A percentile compares a stretch with the other conserved stretches of the same genome.
Evolutionary conservation across 1,139 yeast genomes (phyloP).

Genomic region (Pichia sp.): DNA sequence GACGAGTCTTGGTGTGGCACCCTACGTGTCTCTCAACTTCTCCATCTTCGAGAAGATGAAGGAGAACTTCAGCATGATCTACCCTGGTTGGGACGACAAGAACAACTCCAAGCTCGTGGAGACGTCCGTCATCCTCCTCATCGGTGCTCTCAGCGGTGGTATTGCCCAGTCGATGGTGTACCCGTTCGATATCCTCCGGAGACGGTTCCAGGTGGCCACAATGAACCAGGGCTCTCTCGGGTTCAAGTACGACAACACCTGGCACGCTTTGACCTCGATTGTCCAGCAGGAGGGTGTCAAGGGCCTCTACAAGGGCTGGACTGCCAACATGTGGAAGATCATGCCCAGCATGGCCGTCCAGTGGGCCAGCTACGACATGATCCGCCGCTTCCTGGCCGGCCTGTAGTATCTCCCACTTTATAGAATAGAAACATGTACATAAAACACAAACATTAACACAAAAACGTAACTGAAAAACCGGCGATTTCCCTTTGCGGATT

Average conservation of each 20-base stretch:
- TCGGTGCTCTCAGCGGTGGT: constrained; percentile 92
- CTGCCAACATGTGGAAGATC: constrained; percentile 86
- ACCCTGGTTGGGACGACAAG: constrained; percentile 28
- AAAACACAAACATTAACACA: no score
- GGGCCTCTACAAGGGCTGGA: constrained; percentile 87
- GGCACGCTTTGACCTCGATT: constrained; percentile 69
- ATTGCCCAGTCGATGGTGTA: constrained; percentile 79
- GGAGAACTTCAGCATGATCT: constrained; percentile 38
- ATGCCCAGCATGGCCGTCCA: constrained; percentile 96
- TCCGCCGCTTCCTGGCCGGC: constrained; percentile 4
- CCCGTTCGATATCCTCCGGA: constrained; percentile 85
- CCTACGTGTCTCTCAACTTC: constrained; percentile 92
- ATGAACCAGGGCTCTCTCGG: constrained; percentile 80
- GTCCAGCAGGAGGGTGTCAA: constrained; percentile 68
- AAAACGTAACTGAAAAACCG: no score
- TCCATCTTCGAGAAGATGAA: constrained; percentile 83
- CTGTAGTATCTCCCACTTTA: not conserved
- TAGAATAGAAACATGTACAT: no score
- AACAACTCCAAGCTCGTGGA: constrained; percentile 1
- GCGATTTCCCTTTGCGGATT: no score
- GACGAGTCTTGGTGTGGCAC: constrained; percentile 92
- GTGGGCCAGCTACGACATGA: constrained; percentile 72
- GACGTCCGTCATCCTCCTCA: constrained; percentile 45
- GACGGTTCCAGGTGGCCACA: constrained; percentile 87
- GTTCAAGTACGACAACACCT: constrained; percentile 70